These are phyloP conservation scores for Eucalyptus shirleyi DNA, from an alignment of 345 rosid genomes.

Conservation along the genomic window DNA sequence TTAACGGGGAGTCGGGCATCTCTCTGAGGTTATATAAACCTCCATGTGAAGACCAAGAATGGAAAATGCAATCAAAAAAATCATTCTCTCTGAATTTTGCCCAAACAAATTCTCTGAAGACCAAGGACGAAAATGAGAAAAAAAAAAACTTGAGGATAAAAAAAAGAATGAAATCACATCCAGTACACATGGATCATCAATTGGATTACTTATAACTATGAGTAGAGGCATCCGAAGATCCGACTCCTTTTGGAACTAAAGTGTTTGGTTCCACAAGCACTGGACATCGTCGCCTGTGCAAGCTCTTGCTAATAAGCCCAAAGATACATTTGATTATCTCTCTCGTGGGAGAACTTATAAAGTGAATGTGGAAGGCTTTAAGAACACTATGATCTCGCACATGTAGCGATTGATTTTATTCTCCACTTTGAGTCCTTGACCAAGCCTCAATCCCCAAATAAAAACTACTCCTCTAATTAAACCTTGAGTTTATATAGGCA, in stretches of 20 bases:
- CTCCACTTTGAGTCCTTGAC: not conserved
- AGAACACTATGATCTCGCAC: not conserved
- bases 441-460: too few species aligned
- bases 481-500: too few species aligned
- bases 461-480: too few species aligned
- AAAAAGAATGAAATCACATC: not conserved
- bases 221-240: too few species aligned
- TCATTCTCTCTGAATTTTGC: not conserved
- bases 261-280: not conserved
- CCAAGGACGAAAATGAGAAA: too few species aligned
- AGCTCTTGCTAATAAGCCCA: not conserved
- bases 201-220: not conserved
- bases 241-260: not conserved
- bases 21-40: too few species aligned
- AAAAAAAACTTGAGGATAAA: too few species aligned
- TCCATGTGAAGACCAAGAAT: too few species aligned
- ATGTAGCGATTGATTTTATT: not conserved
- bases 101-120: not conserved
- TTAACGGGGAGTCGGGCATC: too few species aligned
- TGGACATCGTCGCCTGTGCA: fast-evolving
- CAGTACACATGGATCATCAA: not conserved
- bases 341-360: too few species aligned
- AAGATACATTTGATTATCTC: not conserved
- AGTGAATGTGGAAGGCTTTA: not conserved
- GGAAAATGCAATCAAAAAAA: too few species aligned